Conservation (phyloP, 163 green algal genomes). For the Coccomyxa subellipsoidea region DNA sequence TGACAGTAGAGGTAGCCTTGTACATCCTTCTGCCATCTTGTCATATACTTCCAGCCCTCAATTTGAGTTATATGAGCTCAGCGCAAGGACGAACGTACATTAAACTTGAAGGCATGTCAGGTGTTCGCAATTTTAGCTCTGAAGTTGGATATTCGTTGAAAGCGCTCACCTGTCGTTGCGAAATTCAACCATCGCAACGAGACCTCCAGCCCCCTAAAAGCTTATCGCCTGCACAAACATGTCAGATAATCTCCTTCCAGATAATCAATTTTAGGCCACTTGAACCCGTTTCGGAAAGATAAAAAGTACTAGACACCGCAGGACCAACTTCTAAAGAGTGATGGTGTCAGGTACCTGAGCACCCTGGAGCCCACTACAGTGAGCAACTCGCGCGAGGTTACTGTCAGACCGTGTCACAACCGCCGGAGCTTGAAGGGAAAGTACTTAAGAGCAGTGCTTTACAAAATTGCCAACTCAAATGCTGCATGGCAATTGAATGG, state of each 20-base stretch:
- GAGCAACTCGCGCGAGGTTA: not conserved
- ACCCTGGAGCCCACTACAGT: not conserved
- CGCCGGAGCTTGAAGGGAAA: not conserved
- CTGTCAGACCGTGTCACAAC: not conserved
- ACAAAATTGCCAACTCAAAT: not conserved
- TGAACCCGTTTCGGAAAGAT: not conserved
- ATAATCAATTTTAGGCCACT: not conserved
- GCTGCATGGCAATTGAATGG: not conserved
- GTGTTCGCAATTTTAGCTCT: too few species aligned
- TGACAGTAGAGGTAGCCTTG: too few species aligned
- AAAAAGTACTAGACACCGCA: too few species aligned
- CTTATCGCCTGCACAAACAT: not conserved
- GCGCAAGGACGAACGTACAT: too few species aligned
- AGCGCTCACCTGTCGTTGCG: too few species aligned
- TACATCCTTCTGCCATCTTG: too few species aligned
- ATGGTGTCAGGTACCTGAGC: not conserved
- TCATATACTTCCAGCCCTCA: too few species aligned
- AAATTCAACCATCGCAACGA: too few species aligned
- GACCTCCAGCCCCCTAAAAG: not conserved
- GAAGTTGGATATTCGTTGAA: too few species aligned
- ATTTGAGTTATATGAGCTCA: too few species aligned
- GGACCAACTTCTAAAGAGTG: not conserved
- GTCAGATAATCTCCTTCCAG: not conserved
- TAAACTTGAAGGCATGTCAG: too few species aligned
- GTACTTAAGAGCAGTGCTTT: not conserved